These are phyloP conservation scores for Phyllosticta paracitricarpa DNA, from an alignment of 2,329 filamentous ascomycete species.

Conservation along the genomic window DNA sequence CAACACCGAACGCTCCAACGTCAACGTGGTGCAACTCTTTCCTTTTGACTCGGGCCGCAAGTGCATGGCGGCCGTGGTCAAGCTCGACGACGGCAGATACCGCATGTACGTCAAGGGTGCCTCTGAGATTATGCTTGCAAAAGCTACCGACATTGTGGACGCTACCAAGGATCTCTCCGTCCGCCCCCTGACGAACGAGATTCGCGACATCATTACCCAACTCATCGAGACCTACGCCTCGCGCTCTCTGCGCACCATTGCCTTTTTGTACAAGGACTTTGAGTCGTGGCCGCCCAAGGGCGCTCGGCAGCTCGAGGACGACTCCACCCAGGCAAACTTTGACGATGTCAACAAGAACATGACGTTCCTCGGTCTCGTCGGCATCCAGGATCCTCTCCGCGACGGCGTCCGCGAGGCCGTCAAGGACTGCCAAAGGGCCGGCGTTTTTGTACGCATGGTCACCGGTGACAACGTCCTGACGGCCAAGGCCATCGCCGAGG, in stretches of 20 bases:
- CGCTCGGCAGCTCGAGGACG: constrained; percentile 49
- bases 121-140: constrained; percentile 39
- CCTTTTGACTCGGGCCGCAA: constrained; percentile 57
- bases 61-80: constrained; percentile 58
- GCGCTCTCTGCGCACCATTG: constrained; percentile 74
- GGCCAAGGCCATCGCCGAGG: constrained; percentile 36
- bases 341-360: constrained; percentile 60
- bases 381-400: constrained; percentile 77
- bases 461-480: constrained; percentile 39
- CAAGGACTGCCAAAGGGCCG: constrained; percentile 33
- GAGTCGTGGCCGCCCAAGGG: constrained; percentile 67
- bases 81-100: constrained; percentile 44
- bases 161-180: constrained; percentile 48
- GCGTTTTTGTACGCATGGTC: constrained; percentile 40
- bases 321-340: constrained; percentile 53
- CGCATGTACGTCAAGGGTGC: constrained; percentile 46
- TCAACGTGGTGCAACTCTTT: constrained; percentile 46
- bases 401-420: constrained; percentile 58
- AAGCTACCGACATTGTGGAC: constrained; percentile 47
- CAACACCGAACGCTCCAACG: constrained; percentile 52
- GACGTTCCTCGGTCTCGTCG: constrained; percentile 66
- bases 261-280: constrained; percentile 74
- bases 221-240: constrained; percentile 71
- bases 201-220: constrained; percentile 49
- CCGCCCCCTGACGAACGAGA: constrained; percentile 44